Conservation (phyloP, 345 rosid species). For the Cardamine chenopodiifolia region DNA sequence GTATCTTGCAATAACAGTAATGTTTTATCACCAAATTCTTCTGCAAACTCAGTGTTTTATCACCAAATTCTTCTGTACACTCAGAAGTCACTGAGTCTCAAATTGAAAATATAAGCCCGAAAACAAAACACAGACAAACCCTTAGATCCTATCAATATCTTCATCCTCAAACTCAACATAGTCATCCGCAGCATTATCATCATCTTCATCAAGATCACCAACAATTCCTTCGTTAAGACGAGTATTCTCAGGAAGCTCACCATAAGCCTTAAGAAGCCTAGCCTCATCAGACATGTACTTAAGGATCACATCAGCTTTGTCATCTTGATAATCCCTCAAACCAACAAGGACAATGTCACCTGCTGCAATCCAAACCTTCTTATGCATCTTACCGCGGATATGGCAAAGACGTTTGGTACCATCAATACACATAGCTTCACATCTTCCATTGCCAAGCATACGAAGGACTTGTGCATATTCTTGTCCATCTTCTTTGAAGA, state of each 20-base stretch:
- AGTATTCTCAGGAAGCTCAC: constrained; percentile 74
- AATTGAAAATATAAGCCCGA: constrained; percentile 24
- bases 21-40: constrained; percentile 13
- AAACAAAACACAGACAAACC: neutral
- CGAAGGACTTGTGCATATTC: constrained; percentile 75
- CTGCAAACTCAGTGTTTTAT: constrained; percentile 32
- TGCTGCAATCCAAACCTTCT: constrained; percentile 88
- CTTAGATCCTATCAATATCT: constrained; percentile 73
- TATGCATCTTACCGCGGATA: constrained; percentile 85
- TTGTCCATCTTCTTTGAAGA: constrained; percentile 78
- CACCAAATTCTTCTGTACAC: constrained; percentile 25
- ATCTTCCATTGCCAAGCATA: constrained; percentile 77
- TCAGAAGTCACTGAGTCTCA: constrained; percentile 25
- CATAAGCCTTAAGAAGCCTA: constrained; percentile 73
- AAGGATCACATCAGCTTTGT: constrained; percentile 80
- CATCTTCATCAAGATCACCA: constrained; percentile 65
- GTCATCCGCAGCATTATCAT: constrained; percentile 57
- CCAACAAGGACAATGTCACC: constrained; percentile 81
- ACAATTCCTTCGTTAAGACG: constrained; percentile 74
- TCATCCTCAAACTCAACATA: constrained; percentile 78
- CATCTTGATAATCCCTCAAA: constrained; percentile 78
- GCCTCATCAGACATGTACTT: constrained; percentile 88
- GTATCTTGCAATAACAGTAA: constrained; percentile 28
- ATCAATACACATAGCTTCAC: constrained; percentile 72
- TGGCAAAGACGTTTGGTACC: constrained; percentile 69